phyloP scores from a whole-genome alignment of 192 early-diverging fungal species.

The Podila horticola region DNA sequence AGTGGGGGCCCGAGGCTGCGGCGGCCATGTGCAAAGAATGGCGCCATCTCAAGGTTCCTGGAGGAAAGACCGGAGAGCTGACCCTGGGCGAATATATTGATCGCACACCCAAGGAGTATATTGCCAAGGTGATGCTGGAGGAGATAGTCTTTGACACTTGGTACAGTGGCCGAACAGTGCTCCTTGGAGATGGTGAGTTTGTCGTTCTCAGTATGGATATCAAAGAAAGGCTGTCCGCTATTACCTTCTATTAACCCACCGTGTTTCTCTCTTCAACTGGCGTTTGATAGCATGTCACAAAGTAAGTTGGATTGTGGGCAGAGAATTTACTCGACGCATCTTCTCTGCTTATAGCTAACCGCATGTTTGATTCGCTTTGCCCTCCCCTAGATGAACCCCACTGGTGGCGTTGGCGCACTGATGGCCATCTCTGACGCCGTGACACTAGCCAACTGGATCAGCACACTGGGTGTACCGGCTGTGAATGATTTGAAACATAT shows the following conservation, averaged over 20 bases:
- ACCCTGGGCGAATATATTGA: neutral
- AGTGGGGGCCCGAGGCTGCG: neutral
- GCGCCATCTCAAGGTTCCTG: neutral
- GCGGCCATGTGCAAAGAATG: neutral
- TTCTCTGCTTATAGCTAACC: neutral
- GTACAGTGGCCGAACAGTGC: neutral
- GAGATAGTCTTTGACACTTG: conserved; percentile 15
- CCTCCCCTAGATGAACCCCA: no score
- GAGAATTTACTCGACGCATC: neutral
- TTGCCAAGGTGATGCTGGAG: conserved; percentile 8
- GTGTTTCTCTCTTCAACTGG: neutral
- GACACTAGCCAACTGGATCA: neutral
- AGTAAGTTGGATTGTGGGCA: neutral
- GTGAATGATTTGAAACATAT: neutral
- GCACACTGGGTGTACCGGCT: neutral
- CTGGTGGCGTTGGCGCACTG: no score
- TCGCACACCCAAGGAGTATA: neutral
- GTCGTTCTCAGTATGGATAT: neutral
- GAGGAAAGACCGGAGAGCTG: neutral
- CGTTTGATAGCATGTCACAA: neutral
- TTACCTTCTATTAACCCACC: neutral
- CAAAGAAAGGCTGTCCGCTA: neutral
- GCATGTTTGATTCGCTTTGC: no score
- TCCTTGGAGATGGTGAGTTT: conserved; percentile 9
- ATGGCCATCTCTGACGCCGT: neutral